Base-by-base conservation (phyloP, 73 alveolate species). In the Paramecium sonneborni region DNA sequence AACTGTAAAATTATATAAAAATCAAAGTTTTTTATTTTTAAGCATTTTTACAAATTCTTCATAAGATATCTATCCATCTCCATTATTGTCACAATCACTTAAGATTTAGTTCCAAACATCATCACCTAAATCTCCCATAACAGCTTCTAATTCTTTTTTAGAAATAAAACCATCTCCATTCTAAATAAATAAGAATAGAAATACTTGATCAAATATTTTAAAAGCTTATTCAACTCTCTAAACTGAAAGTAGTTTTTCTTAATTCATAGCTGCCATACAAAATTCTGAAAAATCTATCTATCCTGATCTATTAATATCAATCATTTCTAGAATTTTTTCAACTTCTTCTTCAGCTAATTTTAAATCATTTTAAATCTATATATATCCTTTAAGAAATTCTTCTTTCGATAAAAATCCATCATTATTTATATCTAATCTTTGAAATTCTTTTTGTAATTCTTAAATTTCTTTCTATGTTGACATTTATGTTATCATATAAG, bases 371-470 rank as follows among this genome's bases (percentile, higher is more conserved):
- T 39, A 30, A 8, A 79, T 18, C 9, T 39, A 21, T 12, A 46
- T 2, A 23, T 43, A 46, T 3, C 97, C 97, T 20, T 57, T 85
- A 1, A 94, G 67, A 20, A 94, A 84, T 35, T 94, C 97, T 0
- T 94, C 86, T 85, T 93, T 94, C 8, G 94, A 74, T 18, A 94
- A 90, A 23, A 82, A 74, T n/a, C 97, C 97, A 74, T 94, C 97
- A 85, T 94, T 85, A 57, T 94, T 85, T 12, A 70, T 85, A 74
- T 95, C 98, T 28, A 92, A 69, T 9, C 55, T 72, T 70, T 94
- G 35, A 76, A 95, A 95, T 12, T 79, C 93, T 35, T 84, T 67
- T 57, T 68, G 32, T 15, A 95, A 93, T 11, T 84, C 86, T 67
- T 85, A 23, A 18, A 84, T 94, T 58, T 95, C 98, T 37, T 85